Conservation (phyloP, 352 stramenopile genomes). For the Globisporangium camurandrum region DNA sequence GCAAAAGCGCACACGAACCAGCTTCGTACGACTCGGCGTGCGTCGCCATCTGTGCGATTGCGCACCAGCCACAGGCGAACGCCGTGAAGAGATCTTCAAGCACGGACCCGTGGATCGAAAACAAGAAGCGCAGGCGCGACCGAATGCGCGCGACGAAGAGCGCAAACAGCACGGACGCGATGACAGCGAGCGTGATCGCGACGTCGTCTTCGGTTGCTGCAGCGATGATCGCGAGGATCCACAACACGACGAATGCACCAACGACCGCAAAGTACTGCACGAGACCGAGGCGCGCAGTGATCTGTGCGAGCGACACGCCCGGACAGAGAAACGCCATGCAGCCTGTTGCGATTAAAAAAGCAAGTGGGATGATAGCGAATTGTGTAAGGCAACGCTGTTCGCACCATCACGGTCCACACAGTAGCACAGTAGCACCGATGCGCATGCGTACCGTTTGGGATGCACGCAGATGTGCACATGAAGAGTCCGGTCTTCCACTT, state of each 20-base stretch:
- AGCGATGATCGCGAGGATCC: conserved; percentile 26
- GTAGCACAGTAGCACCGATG: not conserved
- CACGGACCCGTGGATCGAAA: conserved; percentile 36
- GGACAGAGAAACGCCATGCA: conserved; percentile 21
- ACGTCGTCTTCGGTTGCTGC: conserved; percentile 18
- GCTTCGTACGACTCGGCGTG: conserved; percentile 37
- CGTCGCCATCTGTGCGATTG: conserved; percentile 41
- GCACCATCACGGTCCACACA: not conserved
- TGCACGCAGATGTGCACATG: conserved; percentile 9
- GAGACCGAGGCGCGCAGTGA: conserved; percentile 33
- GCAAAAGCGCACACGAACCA: conserved; percentile 18
- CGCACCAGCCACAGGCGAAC: conserved; percentile 32
- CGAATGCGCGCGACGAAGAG: conserved; percentile 36
- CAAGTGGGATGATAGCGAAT: not conserved
- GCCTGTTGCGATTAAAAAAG: conserved; percentile 2
- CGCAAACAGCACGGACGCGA: conserved; percentile 19
- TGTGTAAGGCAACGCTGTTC: not conserved
- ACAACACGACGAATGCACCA: conserved; percentile 20
- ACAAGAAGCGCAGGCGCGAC: conserved; percentile 44
- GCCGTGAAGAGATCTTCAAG: conserved; percentile 27
- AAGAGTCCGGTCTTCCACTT: conserved; percentile 26
- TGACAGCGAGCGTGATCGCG: conserved; percentile 23
- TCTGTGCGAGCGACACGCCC: conserved; percentile 34
- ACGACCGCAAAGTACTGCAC: conserved; percentile 31
- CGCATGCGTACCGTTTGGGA: conserved; percentile 18